Percentiles rank a stretch among this genome's conserved stretches.
Evolutionary conservation across 495 filamentous ascomycete species (phyloP).

Genomic region (Xylaria scruposa): DNA sequence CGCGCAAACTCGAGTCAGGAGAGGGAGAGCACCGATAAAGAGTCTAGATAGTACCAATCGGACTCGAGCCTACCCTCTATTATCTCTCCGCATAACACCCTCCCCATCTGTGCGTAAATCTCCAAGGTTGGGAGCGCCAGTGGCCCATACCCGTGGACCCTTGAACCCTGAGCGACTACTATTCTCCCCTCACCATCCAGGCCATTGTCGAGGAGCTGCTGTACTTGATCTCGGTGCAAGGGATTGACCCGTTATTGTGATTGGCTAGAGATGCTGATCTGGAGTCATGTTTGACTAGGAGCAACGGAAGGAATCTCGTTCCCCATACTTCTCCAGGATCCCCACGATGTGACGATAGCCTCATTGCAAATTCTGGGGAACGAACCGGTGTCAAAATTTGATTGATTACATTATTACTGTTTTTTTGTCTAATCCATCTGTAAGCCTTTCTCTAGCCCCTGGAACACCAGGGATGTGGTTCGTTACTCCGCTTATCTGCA

Average conservation of each 20-base stretch:
- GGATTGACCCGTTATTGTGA: neutral
- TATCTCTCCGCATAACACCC: neutral
- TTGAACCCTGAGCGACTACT: neutral
- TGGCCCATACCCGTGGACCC: neutral
- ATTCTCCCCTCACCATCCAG: neutral
- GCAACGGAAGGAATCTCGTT: conserved; percentile 15
- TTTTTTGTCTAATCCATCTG: conserved; percentile 13
- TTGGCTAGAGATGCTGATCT: neutral
- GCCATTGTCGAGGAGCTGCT: neutral
- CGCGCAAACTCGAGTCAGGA: neutral
- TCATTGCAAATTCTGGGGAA: conserved; percentile 10
- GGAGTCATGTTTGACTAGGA: conserved; percentile 21
- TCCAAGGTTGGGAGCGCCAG: neutral
- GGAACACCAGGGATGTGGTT: neutral
- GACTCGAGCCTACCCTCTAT: neutral
- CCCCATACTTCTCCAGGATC: conserved; percentile 22
- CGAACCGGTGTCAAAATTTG: conserved; percentile 6
- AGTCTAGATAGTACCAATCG: too few species aligned
- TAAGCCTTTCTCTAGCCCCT: neutral
- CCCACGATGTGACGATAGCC: conserved; percentile 16
- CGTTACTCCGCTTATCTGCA: neutral
- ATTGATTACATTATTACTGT: conserved; percentile 18
- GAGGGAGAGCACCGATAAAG: neutral
- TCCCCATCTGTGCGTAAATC: neutral
- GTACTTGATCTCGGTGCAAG: conserved; percentile 18